Base-by-base conservation (phyloP, 192 early-diverging fungal species). In the Entomortierella chlamydospora region DNA sequence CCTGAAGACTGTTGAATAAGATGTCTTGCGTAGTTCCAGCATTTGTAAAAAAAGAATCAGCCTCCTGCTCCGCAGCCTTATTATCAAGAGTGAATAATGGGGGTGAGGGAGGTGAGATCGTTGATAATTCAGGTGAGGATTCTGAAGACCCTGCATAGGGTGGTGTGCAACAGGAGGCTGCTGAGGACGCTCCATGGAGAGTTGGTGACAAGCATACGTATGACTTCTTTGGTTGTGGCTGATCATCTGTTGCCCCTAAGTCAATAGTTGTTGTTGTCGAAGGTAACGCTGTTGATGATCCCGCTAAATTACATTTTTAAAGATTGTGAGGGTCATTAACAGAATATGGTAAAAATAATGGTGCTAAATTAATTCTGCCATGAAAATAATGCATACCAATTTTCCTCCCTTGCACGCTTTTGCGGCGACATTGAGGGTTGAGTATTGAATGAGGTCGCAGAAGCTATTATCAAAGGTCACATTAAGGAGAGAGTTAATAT, bases 1-100 rank as follows among this genome's bases (percentile, higher is more conserved):
- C 41, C 17, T 25, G 64, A 37, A 66, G 64, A 43, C 9, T 66
- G 26, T 30, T 43, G 53, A 66, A 30, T 52, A 57, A 25, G 17
- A 43, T 55, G 0, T 66, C 53, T 25, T 66, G 52, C 18, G n/a
- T 29, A 26, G 64, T 30, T 20, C 37, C 37, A 29, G 20, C 20
- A 51, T 30, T 20, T 4, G 26, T 56, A 31, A 66, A 66, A 56
- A 66, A 66, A 9, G 39, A 6, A 6, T 56, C 18, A 20, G 28
- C 29, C 45, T 57, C 66, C 45, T 66, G 33, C 51, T 66, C 52
- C 30, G 43, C 23, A 43, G 23, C 4, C 12, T 9, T 43, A 15
- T 17, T 15, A 26, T 42, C 39, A 22, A 43, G 41, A 43, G 58
- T 28, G 25, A 60, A 60, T 12, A 20, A 3, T 2, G 58, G 58